Evolutionary conservation across 2,329 filamentous ascomycete genomes (phyloP).

Genomic region (Graphiopsis chlorocephala): DNA sequence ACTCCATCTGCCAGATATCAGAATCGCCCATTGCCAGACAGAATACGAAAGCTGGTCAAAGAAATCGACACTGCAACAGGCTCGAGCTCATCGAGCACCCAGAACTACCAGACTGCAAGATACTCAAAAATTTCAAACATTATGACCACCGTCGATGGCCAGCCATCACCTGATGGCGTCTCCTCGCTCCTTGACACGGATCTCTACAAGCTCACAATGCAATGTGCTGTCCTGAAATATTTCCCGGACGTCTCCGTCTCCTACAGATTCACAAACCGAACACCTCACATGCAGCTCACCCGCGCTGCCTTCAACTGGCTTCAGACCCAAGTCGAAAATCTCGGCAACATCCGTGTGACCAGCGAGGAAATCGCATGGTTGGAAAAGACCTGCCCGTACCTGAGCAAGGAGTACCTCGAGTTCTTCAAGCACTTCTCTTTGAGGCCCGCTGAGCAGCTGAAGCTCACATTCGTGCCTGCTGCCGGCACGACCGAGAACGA

Average conservation of each 20-base stretch:
- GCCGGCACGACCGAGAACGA: slow-evolving; percentile 55
- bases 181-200: slow-evolving; percentile 55
- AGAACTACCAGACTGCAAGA: not conserved
- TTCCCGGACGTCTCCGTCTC: slow-evolving; percentile 79
- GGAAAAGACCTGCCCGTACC: slow-evolving; percentile 73
- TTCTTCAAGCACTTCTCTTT: slow-evolving; percentile 82
- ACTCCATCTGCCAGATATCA: not conserved
- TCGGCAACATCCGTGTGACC: slow-evolving; percentile 76
- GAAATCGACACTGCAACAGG: not conserved
- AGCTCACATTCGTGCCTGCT: slow-evolving; percentile 60
- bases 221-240: slow-evolving; percentile 91
- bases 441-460: slow-evolving; percentile 75
- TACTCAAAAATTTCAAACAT: not conserved
- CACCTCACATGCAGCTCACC: slow-evolving; percentile 86
- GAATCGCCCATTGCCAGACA: not conserved
- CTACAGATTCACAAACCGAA: slow-evolving; percentile 94
- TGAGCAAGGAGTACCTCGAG: slow-evolving; percentile 71
- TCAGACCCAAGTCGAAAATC: slow-evolving; percentile 74
- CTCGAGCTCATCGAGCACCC: not conserved
- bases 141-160: slow-evolving; percentile 7
- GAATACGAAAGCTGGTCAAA: not conserved
- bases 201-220: slow-evolving; percentile 98
- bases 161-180: slow-evolving; percentile 35
- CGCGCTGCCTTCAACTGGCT: slow-evolving; percentile 83
- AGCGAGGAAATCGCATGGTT: slow-evolving; percentile 79